phyloP scores from a whole-genome alignment of 2,329 filamentous ascomycete genomes.

The Fusarium xyrophilum region DNA sequence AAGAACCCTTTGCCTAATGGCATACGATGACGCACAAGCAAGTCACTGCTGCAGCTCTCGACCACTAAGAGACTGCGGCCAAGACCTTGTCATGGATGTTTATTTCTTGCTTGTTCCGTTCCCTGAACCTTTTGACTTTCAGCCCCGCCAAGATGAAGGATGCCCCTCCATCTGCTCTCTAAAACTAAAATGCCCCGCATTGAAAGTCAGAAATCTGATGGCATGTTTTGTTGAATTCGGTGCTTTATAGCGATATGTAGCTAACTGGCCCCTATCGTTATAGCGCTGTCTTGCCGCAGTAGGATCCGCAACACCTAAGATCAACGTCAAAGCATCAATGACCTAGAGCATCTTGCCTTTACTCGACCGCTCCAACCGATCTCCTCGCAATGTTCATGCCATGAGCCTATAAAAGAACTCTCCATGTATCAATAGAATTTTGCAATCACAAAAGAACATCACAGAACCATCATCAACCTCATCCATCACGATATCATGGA shows the following conservation, averaged over 20 bases:
- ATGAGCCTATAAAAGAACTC: constrained; percentile 25
- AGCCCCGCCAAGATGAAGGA: constrained; percentile 37
- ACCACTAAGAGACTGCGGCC: constrained; percentile 22
- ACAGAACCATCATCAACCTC: not conserved
- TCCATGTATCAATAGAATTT: constrained; percentile 34
- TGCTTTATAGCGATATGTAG: constrained; percentile 19
- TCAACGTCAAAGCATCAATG: constrained; percentile 37
- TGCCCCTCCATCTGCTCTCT: constrained; percentile 37
- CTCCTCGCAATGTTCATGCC: constrained; percentile 36
- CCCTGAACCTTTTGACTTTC: constrained; percentile 18
- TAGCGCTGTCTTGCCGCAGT: constrained; percentile 33
- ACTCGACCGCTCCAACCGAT: constrained; percentile 21
- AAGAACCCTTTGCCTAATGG: constrained; percentile 7
- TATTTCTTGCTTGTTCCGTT: constrained; percentile 17
- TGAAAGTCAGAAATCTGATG: constrained; percentile 2
- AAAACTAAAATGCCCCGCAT: constrained; percentile 34
- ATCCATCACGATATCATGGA: constrained; percentile 55
- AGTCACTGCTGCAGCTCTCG: constrained; percentile 32
- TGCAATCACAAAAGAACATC: constrained; percentile 9
- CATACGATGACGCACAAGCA: constrained; percentile 34
- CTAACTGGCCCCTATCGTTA: constrained; percentile 34
- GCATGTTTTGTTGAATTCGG: constrained; percentile 6
- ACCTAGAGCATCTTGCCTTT: constrained; percentile 28
- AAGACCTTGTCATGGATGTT: constrained; percentile 32
- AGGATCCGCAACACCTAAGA: constrained; percentile 21